phyloP scores from a whole-genome alignment of 2,329 filamentous ascomycete genomes.

The Simplicillium aogashimaense region DNA sequence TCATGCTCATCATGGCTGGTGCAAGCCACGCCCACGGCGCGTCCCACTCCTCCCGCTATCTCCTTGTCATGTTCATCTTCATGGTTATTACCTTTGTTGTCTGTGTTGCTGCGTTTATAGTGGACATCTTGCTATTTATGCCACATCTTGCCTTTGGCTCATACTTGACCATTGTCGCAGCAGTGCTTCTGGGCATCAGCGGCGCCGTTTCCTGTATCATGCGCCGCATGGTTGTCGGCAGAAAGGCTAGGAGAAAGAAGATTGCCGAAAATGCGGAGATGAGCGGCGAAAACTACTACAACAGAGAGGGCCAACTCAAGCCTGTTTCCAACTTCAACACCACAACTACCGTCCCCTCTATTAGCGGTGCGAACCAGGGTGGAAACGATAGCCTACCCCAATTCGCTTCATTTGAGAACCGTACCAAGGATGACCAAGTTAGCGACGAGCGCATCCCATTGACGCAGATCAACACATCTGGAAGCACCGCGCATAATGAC shows the following conservation, averaged over 20 bases:
- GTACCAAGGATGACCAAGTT: conserved; percentile 48
- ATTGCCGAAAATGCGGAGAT: conserved; percentile 94
- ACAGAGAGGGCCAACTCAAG: conserved; percentile 51
- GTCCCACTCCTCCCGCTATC: conserved; percentile 81
- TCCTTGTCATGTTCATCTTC: conserved; percentile 77
- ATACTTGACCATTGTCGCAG: conserved; percentile 84
- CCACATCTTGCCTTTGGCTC: conserved; percentile 91
- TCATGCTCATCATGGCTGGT: conserved; percentile 72
- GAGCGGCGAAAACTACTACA: conserved; percentile 90
- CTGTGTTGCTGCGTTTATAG: conserved; percentile 76
- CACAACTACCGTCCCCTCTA: conserved; percentile 49
- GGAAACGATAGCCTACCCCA: conserved; percentile 36
- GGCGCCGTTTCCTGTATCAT: conserved; percentile 88
- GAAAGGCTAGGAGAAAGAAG: conserved; percentile 85
- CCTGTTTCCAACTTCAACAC: conserved; percentile 28
- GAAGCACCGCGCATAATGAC: conserved; percentile 31
- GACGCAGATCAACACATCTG: conserved; percentile 53
- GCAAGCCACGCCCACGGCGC: conserved; percentile 80
- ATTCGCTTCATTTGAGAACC: conserved; percentile 59
- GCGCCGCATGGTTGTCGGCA: conserved; percentile 81
- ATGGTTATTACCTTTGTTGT: conserved; percentile 77
- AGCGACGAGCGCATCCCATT: conserved; percentile 65
- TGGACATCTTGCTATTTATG: conserved; percentile 90
- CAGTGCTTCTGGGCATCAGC: conserved; percentile 72
- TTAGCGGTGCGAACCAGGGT: conserved; percentile 44